Evolutionary conservation across 2,329 filamentous ascomycete species (phyloP).

Genomic region (Ascomycota sp.): DNA sequence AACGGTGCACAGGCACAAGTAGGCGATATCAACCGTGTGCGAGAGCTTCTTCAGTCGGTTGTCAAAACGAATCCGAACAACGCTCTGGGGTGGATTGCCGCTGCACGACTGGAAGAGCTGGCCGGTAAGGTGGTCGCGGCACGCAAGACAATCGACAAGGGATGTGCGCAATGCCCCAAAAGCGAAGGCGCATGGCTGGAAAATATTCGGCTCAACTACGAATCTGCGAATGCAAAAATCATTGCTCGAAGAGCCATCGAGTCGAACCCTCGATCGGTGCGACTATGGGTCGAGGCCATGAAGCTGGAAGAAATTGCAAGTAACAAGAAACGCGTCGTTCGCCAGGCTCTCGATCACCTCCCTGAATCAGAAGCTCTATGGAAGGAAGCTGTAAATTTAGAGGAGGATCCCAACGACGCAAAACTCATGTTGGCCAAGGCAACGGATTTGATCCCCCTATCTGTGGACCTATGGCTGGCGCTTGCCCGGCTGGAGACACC

Average conservation of each 20-base stretch:
- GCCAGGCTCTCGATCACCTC: slow-evolving; percentile 77
- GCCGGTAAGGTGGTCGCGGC: slow-evolving; percentile 82
- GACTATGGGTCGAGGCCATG: slow-evolving; percentile 89
- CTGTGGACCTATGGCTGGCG: slow-evolving; percentile 86
- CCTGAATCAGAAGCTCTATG: slow-evolving; percentile 90
- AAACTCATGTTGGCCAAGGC: slow-evolving; percentile 78
- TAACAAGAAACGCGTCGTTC: slow-evolving; percentile 78
- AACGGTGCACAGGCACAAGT: slow-evolving; percentile 64
- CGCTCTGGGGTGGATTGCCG: slow-evolving; percentile 85
- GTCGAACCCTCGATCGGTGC: slow-evolving; percentile 68
- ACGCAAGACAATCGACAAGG: slow-evolving; percentile 66
- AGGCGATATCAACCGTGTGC: slow-evolving; percentile 83
- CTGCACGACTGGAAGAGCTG: slow-evolving; percentile 74
- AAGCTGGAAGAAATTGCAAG: slow-evolving; percentile 62
- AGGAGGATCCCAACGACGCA: slow-evolving; percentile 75
- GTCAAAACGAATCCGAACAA: slow-evolving; percentile 94
- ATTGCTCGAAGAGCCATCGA: slow-evolving; percentile 87
- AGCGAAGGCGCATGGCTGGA: slow-evolving; percentile 93
- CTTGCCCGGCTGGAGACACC: slow-evolving; percentile 73
- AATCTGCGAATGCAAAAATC: slow-evolving; percentile 79
- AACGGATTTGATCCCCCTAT: slow-evolving; percentile 80
- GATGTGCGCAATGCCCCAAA: slow-evolving; percentile 76
- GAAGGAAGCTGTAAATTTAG: slow-evolving; percentile 91
- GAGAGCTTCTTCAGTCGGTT: slow-evolving; percentile 81
- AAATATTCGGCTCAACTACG: slow-evolving; percentile 69